Evolutionary conservation across 2,329 filamentous ascomycete species (phyloP), one percentile per base, ranked within the genome.

Genomic region (Aspergillus cejpii): DNA sequence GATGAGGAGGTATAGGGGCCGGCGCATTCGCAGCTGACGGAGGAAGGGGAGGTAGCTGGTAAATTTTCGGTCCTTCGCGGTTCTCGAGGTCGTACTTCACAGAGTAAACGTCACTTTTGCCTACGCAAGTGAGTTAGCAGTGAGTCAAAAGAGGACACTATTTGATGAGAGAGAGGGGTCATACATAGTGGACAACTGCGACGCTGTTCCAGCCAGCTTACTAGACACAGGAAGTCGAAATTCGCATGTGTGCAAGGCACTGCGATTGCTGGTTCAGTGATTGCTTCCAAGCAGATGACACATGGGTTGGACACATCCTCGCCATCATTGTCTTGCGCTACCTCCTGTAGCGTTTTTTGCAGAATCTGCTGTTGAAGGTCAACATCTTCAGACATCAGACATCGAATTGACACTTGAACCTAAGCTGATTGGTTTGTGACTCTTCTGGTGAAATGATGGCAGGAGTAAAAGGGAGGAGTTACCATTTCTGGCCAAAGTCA

Each of bases 181-280:
- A 31, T 83, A 78, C 90, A 97, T 41, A 96, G 73, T 14, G 91
- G 90, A 59, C 90, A 96, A 38, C 74, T 77, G 0, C 82, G 74
- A 7, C 79, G 78, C 51, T 85, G 74, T 54, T 88, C 77, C 4
- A 94, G 72, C 90, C 91, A 96, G 66, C 77, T 89, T 17, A 83
- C 69, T 5, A 95, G 77, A 64, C 90, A 97, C 10, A 87, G 65
- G 60, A 89, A 94, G 71, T 96, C 89, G 63, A 94, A 95, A 54
- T 82, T 80, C 45, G 74, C 69, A 70, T 97, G 90, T 33, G 79
- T 76, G 72, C 90, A 97, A 6, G 90, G 89, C 15, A 77, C 70
- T 6, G 86, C 79, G 40, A 83, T 74, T 51, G 85, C 88, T 41
- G 79, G 70, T 57, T 92, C 86, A 7, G 80, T 79, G 58, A 95